Conservation (phyloP, 2,329 filamentous ascomycete species). For the Colletotrichum tanaceti region DNA sequence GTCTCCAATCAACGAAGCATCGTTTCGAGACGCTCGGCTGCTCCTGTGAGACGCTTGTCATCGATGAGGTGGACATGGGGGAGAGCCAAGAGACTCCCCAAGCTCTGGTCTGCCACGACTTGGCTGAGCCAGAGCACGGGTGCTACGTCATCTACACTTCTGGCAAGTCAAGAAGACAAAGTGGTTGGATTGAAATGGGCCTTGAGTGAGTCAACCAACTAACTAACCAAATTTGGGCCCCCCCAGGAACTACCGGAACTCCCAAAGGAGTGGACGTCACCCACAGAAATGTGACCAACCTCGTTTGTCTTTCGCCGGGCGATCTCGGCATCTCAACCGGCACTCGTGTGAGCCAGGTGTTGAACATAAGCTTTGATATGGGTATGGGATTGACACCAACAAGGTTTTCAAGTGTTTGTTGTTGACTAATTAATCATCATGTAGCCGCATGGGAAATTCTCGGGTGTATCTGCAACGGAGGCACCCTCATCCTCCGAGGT, state of each 20-base stretch:
- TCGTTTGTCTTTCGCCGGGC: constrained; percentile 13
- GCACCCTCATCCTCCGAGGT: constrained; percentile 40
- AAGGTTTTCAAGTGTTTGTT: no score
- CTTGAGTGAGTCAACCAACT: background rate
- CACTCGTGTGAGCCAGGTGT: constrained; percentile 64
- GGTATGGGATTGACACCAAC: constrained; percentile 57
- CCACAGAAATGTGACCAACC: constrained; percentile 50
- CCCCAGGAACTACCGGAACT: constrained; percentile 60
- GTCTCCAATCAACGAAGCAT: constrained; percentile 49
- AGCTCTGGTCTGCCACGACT: constrained; percentile 35
- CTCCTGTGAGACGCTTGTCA: background rate
- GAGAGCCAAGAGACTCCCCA: constrained; percentile 10
- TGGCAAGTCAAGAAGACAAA: constrained; percentile 44
- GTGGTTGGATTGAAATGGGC: background rate
- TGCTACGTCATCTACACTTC: constrained; percentile 68
- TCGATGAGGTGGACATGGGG: constrained; percentile 30
- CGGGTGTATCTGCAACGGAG: constrained; percentile 45
- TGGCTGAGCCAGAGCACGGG: constrained; percentile 52
- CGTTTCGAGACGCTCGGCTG: constrained; percentile 19
- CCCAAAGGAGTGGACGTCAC: constrained; percentile 70
- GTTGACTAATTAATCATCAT: constrained; percentile 5
- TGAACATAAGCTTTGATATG: constrained; percentile 72
- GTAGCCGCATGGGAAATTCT: constrained; percentile 70
- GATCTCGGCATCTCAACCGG: constrained; percentile 62
- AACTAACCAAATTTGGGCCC: background rate